Evolutionary conservation across 768 basidiomycete genomes (phyloP).

Genomic region (Tricholomella constricta): DNA sequence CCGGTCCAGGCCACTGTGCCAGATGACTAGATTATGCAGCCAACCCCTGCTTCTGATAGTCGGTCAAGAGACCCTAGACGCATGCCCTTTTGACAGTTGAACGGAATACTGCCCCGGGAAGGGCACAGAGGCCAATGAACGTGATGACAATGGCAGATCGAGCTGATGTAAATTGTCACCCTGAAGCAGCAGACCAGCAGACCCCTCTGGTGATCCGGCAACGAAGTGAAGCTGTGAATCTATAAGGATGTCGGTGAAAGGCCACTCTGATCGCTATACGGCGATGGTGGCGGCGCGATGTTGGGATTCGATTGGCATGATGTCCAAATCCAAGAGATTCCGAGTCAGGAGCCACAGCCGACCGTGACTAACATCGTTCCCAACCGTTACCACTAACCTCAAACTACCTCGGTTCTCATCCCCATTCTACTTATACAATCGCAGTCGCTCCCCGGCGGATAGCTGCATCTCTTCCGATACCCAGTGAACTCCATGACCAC

Average conservation of each 20-base stretch:
- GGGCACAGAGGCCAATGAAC: no score
- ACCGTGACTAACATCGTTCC: constrained; percentile 1
- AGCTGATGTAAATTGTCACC: no score
- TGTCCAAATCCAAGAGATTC: background rate
- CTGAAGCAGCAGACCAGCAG: no score
- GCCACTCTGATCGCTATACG: no score
- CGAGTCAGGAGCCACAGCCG: background rate
- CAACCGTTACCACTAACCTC: background rate
- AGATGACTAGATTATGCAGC: background rate
- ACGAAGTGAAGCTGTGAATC: no score
- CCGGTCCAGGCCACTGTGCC: no score
- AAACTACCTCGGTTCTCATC: constrained; percentile 4
- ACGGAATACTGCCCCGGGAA: no score
- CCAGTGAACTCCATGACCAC: constrained; percentile 6
- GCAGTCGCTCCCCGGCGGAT: constrained; percentile 1
- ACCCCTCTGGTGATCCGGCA: no score
- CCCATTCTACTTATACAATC: background rate
- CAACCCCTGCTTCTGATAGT: background rate
- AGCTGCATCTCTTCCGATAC: background rate
- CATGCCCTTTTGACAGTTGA: no score
- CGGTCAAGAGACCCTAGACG: background rate
- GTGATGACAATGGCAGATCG: background rate
- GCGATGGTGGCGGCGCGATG: no score
- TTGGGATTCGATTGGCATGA: background rate
- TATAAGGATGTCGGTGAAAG: no score